phyloP scores from a whole-genome alignment of 345 rosid species.

The Mallotus nudiflorus region DNA sequence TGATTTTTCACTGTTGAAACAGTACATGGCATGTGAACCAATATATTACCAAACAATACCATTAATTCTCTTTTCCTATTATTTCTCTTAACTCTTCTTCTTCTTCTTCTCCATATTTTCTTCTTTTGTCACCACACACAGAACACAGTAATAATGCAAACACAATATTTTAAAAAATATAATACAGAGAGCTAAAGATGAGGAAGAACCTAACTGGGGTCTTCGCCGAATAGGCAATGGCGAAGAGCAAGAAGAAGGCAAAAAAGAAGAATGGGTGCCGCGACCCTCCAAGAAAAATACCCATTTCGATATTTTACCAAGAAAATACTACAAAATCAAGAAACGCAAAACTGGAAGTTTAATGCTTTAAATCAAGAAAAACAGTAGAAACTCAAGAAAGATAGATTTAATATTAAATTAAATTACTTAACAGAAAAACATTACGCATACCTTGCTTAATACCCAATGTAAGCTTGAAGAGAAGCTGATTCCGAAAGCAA shows the following conservation, averaged over 20 bases:
- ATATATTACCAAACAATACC: neutral
- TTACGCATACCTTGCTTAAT: constrained; percentile 14
- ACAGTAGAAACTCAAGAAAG: neutral
- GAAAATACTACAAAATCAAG: neutral
- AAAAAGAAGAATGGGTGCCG: neutral
- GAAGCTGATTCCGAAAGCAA: constrained; percentile 8
- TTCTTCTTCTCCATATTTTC: no score
- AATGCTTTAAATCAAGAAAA: neutral
- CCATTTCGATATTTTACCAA: constrained; percentile 21
- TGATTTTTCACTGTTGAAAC: constrained; percentile 4
- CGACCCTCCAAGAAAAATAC: neutral
- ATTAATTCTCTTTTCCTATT: neutral
- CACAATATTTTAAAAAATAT: neutral
- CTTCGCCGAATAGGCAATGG: constrained; percentile 14
- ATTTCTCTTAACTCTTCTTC: constrained; percentile 5
- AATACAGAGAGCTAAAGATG: neutral
- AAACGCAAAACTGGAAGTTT: neutral
- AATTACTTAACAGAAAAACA: neutral
- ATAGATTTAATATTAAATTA: neutral
- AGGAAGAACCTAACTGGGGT: constrained; percentile 41
- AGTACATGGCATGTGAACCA: constrained; percentile 17
- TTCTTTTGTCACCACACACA: no score
- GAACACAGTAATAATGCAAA: no score
- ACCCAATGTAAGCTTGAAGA: constrained; percentile 7
- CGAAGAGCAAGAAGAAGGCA: constrained; percentile 7